phyloP scores from a whole-genome alignment of 208 protist genomes.

The Wallacemonas sp. region DNA sequence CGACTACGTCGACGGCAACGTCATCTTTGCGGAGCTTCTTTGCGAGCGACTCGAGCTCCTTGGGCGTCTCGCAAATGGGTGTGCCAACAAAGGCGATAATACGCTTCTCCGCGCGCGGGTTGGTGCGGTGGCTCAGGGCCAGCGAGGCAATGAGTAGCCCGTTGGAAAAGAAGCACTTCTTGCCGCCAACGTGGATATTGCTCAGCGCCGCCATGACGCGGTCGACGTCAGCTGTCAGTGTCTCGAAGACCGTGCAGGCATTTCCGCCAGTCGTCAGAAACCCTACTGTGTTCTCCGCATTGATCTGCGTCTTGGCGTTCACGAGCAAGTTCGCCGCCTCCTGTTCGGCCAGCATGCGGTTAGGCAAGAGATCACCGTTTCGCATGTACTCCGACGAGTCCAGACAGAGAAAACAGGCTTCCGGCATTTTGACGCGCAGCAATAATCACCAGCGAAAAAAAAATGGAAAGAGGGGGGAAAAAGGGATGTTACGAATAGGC shows the following conservation, averaged over 20 bases:
- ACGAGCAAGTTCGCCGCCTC: constrained; percentile 96
- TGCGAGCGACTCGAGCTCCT: constrained; percentile 92
- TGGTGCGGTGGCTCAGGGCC: constrained; percentile 96
- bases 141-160: constrained; percentile 95
- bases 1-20: constrained; percentile 96
- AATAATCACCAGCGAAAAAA: background rate
- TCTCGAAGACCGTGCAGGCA: constrained; percentile 94
- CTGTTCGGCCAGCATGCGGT: constrained; percentile 93
- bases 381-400: constrained; percentile 99
- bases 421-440: constrained; percentile 61
- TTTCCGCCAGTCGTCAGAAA: constrained; percentile 94
- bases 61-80: constrained; percentile 88
- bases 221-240: constrained; percentile 94
- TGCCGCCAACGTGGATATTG: constrained; percentile 86
- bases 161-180: constrained; percentile 86
- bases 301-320: constrained; percentile 93
- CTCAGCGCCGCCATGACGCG: constrained; percentile 92
- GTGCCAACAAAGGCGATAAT: constrained; percentile 98
- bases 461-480: background rate
- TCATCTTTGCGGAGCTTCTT: constrained; percentile 97
- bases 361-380: constrained; percentile 98
- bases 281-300: constrained; percentile 97
- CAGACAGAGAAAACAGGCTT: constrained; percentile 92
- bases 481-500: no score
- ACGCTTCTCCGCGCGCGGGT: constrained; percentile 95